These are phyloP conservation scores for Lasiodiplodia sp. DNA, from an alignment of 2,329 filamentous ascomycete genomes.

Conservation along the genomic window DNA sequence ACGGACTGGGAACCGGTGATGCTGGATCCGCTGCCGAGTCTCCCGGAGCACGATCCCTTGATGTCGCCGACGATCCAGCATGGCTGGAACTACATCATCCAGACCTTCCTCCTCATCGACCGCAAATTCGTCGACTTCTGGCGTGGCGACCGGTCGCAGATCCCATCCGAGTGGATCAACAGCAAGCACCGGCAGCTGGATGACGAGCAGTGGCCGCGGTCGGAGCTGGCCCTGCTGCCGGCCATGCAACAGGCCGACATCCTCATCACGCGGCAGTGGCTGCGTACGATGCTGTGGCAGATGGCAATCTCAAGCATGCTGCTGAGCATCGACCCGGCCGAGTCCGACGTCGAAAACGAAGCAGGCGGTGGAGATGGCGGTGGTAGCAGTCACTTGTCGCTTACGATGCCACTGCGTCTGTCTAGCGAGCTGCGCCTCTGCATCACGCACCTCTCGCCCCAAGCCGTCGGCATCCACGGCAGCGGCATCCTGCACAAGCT, in stretches of 20 bases:
- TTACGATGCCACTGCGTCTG: constrained; percentile 55
- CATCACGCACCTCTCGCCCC: constrained; percentile 50
- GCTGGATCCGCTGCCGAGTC: constrained; percentile 47
- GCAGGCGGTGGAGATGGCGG: neutral
- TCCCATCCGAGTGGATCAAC: constrained; percentile 55
- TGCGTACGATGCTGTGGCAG: constrained; percentile 58
- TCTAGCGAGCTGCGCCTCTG: constrained; percentile 54
- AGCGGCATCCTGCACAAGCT: constrained; percentile 65
- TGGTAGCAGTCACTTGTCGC: constrained; percentile 42
- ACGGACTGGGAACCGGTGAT: constrained; percentile 57
- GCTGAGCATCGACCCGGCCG: constrained; percentile 34
- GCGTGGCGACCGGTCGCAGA: constrained; percentile 47
- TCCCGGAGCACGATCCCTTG: constrained; percentile 51
- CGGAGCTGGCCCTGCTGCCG: constrained; percentile 40
- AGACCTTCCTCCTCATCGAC: constrained; percentile 55
- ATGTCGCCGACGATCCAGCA: constrained; percentile 51
- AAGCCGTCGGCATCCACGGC: constrained; percentile 63
- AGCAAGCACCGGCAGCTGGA: constrained; percentile 55
- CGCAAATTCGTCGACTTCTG: constrained; percentile 54
- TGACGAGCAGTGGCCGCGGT: constrained; percentile 46
- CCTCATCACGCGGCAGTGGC: constrained; percentile 59
- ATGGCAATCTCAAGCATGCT: constrained; percentile 58
- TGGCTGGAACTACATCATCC: constrained; percentile 55
- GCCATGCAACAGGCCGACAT: constrained; percentile 58
- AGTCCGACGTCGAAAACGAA: neutral